Percentiles rank a stretch among this genome's conserved stretches.
These are phyloP conservation scores for Dendrostoma leiphaemia DNA, from an alignment of 2,329 filamentous ascomycete genomes.

Conservation along the genomic window DNA sequence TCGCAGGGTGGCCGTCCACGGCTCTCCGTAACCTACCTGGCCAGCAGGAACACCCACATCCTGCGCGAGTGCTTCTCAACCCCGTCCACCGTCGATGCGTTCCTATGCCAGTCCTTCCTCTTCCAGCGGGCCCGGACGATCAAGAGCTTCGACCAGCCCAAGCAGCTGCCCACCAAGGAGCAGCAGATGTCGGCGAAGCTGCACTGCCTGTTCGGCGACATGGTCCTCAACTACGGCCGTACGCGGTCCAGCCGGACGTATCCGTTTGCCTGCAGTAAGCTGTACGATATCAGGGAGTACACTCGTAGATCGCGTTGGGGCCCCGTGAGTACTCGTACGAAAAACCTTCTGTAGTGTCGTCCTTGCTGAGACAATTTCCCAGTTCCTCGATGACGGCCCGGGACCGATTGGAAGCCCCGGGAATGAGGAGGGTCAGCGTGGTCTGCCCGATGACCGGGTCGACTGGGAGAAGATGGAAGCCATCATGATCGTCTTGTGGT, in stretches of 20 bases:
- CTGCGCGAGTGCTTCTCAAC: constrained; percentile 44
- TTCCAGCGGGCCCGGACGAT: constrained; percentile 53
- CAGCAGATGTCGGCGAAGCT: constrained; percentile 69
- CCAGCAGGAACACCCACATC: constrained; percentile 47
- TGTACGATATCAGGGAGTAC: constrained; percentile 74
- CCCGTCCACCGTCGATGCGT: constrained; percentile 52
- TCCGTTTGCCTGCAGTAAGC: constrained; percentile 63
- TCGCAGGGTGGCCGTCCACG: constrained; percentile 30
- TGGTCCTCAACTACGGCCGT: constrained; percentile 41
- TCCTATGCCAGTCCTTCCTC: constrained; percentile 64
- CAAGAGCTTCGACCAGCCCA: constrained; percentile 10
- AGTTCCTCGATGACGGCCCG: constrained; percentile 61
- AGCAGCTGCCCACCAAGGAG: constrained; percentile 33
- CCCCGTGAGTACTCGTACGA: constrained; percentile 38
- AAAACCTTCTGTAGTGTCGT: too few relatives aligned
- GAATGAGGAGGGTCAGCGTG: not conserved
- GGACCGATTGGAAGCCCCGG: not conserved
- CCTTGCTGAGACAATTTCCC: not conserved
- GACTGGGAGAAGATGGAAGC: constrained; percentile 83
- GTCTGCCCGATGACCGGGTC: constrained; percentile 40
- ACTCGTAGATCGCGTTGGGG: constrained; percentile 64
- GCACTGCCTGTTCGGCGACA: constrained; percentile 67
- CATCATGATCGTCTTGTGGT: constrained; percentile 65
- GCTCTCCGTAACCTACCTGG: constrained; percentile 33
- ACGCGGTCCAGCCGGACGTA: constrained; percentile 41